phyloP scores from a whole-genome alignment of 1,284 basidiomycete species.

The Rhodotorula sp. region DNA sequence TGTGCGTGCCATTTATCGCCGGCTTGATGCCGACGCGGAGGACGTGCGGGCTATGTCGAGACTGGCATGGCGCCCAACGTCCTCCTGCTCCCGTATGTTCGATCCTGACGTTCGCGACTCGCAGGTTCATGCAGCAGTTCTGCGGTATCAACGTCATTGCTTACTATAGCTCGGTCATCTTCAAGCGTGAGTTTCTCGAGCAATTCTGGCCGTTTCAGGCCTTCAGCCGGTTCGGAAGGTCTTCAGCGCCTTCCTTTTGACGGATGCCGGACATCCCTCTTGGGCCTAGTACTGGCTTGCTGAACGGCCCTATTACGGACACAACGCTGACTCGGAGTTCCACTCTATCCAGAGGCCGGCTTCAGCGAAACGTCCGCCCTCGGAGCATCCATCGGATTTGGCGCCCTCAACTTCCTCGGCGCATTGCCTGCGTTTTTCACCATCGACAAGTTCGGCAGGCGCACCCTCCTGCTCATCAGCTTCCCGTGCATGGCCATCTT shows the following conservation, averaged over 20 bases:
- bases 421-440: conserved; percentile 44
- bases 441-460: conserved; percentile 41
- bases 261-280: too few relatives aligned
- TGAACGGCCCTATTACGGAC: too few relatives aligned
- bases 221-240: too few relatives aligned
- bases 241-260: too few relatives aligned
- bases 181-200: conserved; percentile 47
- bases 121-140: conserved; percentile 36
- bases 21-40: too few relatives aligned
- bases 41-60: too few relatives aligned
- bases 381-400: conserved; percentile 64
- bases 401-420: conserved; percentile 29
- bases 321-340: too few relatives aligned
- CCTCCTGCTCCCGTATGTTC: not conserved
- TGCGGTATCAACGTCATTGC: conserved; percentile 51
- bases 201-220: too few relatives aligned
- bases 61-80: too few relatives aligned
- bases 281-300: too few relatives aligned
- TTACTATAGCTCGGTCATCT: conserved; percentile 63
- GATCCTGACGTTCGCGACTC: not conserved
- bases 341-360: conserved; percentile 53
- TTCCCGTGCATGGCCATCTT: conserved; percentile 54
- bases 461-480: conserved; percentile 48
- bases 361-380: conserved; percentile 57
- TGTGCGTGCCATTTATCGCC: conserved; percentile 57